A percentile compares a stretch with the other conserved stretches of the same genome.
Evolutionary conservation across 2,329 filamentous ascomycete genomes (phyloP).

Genomic region (Spiromastix sp.): DNA sequence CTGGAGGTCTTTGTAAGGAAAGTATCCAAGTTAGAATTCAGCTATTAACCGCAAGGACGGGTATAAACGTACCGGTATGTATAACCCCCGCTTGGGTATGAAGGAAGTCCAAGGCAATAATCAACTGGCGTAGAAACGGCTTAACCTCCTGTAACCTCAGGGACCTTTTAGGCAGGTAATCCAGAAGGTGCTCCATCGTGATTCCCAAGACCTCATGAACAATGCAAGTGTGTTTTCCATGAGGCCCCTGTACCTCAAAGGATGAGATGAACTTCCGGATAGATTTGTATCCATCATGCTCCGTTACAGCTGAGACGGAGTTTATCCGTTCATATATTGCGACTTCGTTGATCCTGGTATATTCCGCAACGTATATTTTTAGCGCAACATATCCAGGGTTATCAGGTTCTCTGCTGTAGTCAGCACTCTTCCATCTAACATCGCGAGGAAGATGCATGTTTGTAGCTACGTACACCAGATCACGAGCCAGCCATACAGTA

Average conservation of each 20-base stretch:
- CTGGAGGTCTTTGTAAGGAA: slow-evolving; percentile 2
- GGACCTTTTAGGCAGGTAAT: background rate
- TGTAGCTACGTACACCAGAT: slow-evolving; percentile 1
- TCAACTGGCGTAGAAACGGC: slow-evolving; percentile 7
- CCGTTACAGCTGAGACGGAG: background rate
- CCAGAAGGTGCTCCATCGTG: slow-evolving; percentile 6
- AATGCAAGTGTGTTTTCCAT: slow-evolving; percentile 11
- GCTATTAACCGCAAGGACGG: no score
- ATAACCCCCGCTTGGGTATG: slow-evolving; percentile 11
- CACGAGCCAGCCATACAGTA: slow-evolving; percentile 4
- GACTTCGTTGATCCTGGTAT: slow-evolving; percentile 3
- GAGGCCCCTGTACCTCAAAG: slow-evolving; percentile 3
- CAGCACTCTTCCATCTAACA: background rate
- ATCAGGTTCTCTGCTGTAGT: background rate
- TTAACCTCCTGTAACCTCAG: slow-evolving; percentile 9
- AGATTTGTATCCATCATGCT: slow-evolving; percentile 1
- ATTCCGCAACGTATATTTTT: slow-evolving; percentile 5
- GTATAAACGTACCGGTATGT: slow-evolving; percentile 3
- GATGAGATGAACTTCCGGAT: slow-evolving; percentile 5
- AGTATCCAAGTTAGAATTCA: no score
- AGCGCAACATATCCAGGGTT: slow-evolving; percentile 3
- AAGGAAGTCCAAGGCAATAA: slow-evolving; percentile 10
- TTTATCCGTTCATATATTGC: slow-evolving; percentile 6
- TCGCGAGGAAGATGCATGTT: background rate
- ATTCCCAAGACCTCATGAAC: slow-evolving; percentile 15